These are phyloP conservation scores for Acacia confusa DNA, from an alignment of 306 rosid species.

Conservation along the genomic window DNA sequence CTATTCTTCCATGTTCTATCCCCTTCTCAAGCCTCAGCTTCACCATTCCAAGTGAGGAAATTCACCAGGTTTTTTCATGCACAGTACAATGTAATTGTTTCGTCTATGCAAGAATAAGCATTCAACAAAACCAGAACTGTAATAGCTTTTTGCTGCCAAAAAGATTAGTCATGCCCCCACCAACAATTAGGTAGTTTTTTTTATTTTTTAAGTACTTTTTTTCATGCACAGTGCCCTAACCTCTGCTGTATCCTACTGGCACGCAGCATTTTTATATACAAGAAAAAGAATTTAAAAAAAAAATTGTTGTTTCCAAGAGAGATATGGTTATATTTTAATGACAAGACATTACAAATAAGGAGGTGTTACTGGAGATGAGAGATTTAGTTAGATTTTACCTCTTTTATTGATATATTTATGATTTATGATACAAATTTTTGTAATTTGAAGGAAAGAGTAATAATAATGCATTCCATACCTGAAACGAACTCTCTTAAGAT, in stretches of 20 bases:
- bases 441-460: not conserved
- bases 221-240: not conserved
- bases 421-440: not conserved
- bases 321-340: not conserved
- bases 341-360: not conserved
- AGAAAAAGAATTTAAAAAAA: not conserved
- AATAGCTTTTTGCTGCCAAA: not conserved
- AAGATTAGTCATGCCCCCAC: not conserved
- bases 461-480: slow-evolving; percentile 40
- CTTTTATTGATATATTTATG: not conserved
- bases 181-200: not conserved
- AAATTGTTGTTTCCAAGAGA: not conserved
- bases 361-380: not conserved
- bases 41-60: not conserved
- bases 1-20: not conserved
- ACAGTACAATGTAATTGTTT: not conserved
- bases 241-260: not conserved
- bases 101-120: not conserved
- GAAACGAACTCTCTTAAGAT: slow-evolving; percentile 77
- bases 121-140: slow-evolving; percentile 13
- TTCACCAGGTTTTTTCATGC: not conserved
- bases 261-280: not conserved
- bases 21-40: not conserved
- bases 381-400: not conserved
- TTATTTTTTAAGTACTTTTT: not conserved